These are phyloP conservation scores for Nephelium lappaceum DNA, from an alignment of 345 rosid species.

Conservation along the genomic window DNA sequence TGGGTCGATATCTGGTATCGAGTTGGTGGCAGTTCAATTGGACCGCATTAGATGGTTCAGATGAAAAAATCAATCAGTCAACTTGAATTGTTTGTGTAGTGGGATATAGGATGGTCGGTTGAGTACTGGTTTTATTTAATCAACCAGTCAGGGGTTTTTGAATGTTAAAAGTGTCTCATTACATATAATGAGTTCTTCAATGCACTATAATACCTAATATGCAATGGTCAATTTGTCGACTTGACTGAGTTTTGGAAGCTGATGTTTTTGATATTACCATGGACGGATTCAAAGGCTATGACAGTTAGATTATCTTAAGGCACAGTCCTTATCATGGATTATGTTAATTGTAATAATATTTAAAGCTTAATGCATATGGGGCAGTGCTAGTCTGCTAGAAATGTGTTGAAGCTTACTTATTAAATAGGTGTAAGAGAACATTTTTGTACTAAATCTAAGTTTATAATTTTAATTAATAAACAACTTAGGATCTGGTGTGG, in stretches of 20 bases:
- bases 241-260: background rate
- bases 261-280: background rate
- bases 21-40: constrained; percentile 11
- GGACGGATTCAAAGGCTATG: background rate
- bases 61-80: background rate
- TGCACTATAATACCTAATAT: background rate
- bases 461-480: no score
- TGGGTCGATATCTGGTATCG: constrained; percentile 3
- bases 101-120: background rate
- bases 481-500: background rate
- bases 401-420: background rate
- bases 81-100: background rate
- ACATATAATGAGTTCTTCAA: background rate
- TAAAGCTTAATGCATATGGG: background rate
- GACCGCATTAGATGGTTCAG: background rate
- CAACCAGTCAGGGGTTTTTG: background rate
- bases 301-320: background rate
- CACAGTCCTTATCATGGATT: background rate
- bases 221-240: background rate
- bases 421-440: background rate
- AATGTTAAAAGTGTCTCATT: background rate
- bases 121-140: no score
- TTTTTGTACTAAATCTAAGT: background rate
- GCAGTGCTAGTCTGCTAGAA: background rate
- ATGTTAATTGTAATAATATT: background rate